Conservation (phyloP, 164 flowering plant genomes). For the Magnolia officinalis region DNA sequence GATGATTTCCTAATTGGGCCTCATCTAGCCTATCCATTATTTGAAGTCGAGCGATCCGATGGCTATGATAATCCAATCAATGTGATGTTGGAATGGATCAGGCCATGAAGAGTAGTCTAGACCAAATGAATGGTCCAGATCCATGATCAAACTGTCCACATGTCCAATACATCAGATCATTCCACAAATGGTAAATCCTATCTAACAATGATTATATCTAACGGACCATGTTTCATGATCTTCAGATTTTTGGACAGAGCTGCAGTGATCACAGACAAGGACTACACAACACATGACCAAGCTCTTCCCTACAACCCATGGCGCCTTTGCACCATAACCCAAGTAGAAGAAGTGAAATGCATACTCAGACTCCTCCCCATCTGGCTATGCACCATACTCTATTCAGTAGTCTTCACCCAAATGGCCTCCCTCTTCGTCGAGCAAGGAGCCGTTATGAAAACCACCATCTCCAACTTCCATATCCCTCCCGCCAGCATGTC, state of each 20-base stretch:
- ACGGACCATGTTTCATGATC: not conserved
- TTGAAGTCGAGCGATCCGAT: too few relatives aligned
- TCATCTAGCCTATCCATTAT: too few relatives aligned
- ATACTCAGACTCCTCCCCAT: slow-evolving; percentile 79
- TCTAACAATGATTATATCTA: too few relatives aligned
- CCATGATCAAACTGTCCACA: too few relatives aligned
- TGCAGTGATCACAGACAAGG: slow-evolving; percentile 47
- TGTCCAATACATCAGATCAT: too few relatives aligned
- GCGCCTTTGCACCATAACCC: slow-evolving; percentile 72
- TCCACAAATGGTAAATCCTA: too few relatives aligned
- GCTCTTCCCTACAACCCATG: slow-evolving; percentile 39
- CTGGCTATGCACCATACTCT: slow-evolving; percentile 87
- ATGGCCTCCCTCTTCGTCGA: slow-evolving; percentile 94
- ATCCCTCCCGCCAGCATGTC: slow-evolving; percentile 95
- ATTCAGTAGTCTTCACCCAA: slow-evolving; percentile 84
- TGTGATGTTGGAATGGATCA: too few relatives aligned
- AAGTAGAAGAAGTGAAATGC: slow-evolving; percentile 93
- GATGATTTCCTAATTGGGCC: too few relatives aligned
- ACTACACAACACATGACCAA: slow-evolving; percentile 18
- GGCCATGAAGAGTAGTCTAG: too few relatives aligned
- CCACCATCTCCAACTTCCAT: slow-evolving; percentile 45
- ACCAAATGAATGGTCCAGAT: too few relatives aligned
- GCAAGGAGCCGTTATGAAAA: slow-evolving; percentile 88
- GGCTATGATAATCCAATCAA: too few relatives aligned
- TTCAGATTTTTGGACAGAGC: slow-evolving; percentile 80